A percentile compares a stretch with the other conserved stretches of the same genome.
Conservation (phyloP, 768 basidiomycete genomes). For the Crassisporium funariophilum region DNA sequence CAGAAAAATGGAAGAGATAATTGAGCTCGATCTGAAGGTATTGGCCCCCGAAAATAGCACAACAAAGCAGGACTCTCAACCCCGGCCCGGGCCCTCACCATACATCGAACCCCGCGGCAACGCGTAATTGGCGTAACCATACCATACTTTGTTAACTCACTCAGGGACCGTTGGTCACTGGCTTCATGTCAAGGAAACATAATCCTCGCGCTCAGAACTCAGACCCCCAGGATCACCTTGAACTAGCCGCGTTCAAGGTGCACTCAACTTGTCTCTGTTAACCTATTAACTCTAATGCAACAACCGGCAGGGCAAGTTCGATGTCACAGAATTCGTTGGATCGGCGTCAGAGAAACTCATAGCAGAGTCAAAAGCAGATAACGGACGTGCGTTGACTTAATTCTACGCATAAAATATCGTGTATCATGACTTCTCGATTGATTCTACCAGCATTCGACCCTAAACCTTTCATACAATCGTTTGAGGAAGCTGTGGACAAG, state of each 20-base stretch:
- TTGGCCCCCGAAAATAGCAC: constrained; percentile 21
- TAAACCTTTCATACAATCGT: constrained; percentile 88
- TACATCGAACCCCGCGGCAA: not conserved
- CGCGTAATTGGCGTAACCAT: constrained; percentile 4
- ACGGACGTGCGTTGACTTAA: constrained; percentile 61
- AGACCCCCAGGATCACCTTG: constrained; percentile 51
- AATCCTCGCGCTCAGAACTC: constrained; percentile 16
- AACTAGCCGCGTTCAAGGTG: constrained; percentile 60
- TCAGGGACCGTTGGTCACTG: not conserved
- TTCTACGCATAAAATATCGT: not conserved
- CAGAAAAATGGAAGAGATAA: no score
- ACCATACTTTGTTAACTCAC: not conserved
- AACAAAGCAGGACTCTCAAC: constrained; percentile 12
- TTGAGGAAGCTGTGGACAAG: constrained; percentile 88
- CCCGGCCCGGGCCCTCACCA: not conserved
- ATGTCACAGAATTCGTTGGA: constrained; percentile 87
- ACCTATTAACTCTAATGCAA: constrained; percentile 2
- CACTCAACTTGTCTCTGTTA: constrained; percentile 1
- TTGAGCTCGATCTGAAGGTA: no score
- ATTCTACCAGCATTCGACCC: constrained; percentile 82
- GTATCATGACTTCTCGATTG: not conserved
- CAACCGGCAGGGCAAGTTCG: constrained; percentile 74
- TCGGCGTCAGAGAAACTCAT: constrained; percentile 88
- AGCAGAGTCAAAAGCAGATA: constrained; percentile 75
- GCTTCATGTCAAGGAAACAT: constrained; percentile 20